Percentiles rank a stretch among this genome's conserved stretches.
These are phyloP conservation scores for Fusarium marasasianum DNA, from an alignment of 2,329 filamentous ascomycete genomes.

Conservation along the genomic window DNA sequence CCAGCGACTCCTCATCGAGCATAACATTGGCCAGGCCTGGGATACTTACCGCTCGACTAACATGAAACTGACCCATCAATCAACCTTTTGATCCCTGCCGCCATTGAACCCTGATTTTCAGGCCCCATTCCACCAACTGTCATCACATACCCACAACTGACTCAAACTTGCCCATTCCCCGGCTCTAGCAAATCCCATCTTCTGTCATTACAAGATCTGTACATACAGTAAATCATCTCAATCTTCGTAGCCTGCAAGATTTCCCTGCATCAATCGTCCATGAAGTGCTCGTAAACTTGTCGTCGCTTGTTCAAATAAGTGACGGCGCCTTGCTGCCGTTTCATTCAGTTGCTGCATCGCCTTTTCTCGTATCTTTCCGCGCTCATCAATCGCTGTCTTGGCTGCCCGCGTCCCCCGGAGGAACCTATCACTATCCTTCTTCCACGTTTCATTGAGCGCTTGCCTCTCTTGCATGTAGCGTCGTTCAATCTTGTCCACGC, in stretches of 20 bases:
- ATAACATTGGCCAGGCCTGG: slow-evolving; percentile 3
- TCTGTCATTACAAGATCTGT: neutral
- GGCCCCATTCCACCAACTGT: neutral
- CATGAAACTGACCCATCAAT: slow-evolving; percentile 11
- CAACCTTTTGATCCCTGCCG: slow-evolving; percentile 23
- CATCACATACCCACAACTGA: neutral
- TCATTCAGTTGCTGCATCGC: slow-evolving; percentile 19
- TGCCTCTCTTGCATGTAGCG: slow-evolving; percentile 35
- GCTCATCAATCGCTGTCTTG: slow-evolving; percentile 12
- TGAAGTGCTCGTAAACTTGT: slow-evolving; percentile 38
- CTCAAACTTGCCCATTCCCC: neutral
- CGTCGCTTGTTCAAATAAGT: slow-evolving; percentile 30
- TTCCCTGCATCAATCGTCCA: slow-evolving; percentile 20
- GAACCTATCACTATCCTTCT: slow-evolving; percentile 34
- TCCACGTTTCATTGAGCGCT: slow-evolving; percentile 22
- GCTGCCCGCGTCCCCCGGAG: slow-evolving; percentile 1
- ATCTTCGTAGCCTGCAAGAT: neutral
- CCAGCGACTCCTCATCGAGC: neutral
- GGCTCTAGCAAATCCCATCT: slow-evolving; percentile 1
- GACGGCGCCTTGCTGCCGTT: slow-evolving; percentile 12
- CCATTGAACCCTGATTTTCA: slow-evolving; percentile 33
- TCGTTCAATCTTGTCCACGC: slow-evolving; percentile 36
- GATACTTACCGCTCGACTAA: neutral
- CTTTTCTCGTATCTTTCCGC: neutral
- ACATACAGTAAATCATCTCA: neutral